A percentile compares a stretch with the other conserved stretches of the same genome.
Evolutionary conservation across 345 rosid species (phyloP).

Genomic region (Eucalyptus shirleyi): DNA sequence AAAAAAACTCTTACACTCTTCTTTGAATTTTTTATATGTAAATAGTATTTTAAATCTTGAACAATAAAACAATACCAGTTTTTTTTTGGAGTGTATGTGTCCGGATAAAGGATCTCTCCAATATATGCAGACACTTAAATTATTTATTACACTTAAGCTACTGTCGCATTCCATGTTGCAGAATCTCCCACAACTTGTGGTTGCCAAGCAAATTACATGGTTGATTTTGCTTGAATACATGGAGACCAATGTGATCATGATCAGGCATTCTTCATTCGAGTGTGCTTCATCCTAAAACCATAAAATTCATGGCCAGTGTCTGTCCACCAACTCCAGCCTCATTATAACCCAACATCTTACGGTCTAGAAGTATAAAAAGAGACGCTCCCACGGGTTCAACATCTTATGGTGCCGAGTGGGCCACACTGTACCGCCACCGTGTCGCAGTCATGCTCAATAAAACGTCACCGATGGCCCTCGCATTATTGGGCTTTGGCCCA

Average conservation of each 20-base stretch:
- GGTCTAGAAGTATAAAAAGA: neutral
- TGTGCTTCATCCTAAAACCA: neutral
- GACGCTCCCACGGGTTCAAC: neutral
- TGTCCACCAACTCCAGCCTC: neutral
- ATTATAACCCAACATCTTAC: neutral
- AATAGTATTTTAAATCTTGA: too few species aligned
- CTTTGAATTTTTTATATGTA: too few species aligned
- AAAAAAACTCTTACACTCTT: too few species aligned
- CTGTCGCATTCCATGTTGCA: neutral
- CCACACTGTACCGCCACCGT: neutral
- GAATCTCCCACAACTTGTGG: neutral
- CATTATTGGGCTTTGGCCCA: neutral
- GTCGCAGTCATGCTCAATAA: neutral
- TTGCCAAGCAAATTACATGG: neutral
- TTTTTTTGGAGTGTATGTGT: neutral
- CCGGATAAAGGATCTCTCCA: neutral
- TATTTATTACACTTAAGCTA: neutral
- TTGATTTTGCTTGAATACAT: neutral
- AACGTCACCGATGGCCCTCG: neutral
- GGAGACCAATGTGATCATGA: neutral
- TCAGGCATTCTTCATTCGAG: neutral
- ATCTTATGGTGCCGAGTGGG: too few species aligned
- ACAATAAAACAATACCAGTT: too few species aligned
- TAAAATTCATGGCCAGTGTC: neutral
- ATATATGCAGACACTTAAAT: too few species aligned